Evolutionary conservation across 352 stramenopile species (phyloP).

Genomic region (Phytophthora citricola): DNA sequence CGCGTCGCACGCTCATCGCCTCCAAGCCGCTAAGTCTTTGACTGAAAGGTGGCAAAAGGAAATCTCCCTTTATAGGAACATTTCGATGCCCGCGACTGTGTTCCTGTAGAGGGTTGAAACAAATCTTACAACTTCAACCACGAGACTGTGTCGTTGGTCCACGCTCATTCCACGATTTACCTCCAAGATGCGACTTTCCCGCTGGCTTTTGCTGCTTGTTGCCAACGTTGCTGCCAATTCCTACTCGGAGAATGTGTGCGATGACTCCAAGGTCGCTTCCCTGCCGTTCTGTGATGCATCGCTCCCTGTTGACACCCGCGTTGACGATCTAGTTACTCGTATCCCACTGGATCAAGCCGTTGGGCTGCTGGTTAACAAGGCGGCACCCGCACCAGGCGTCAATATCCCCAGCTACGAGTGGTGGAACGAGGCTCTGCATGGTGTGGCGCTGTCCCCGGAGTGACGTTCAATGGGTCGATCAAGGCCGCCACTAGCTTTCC

Average conservation of each 20-base stretch:
- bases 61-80: constrained; percentile 22
- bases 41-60: constrained; percentile 21
- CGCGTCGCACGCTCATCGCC: constrained; percentile 57
- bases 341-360: constrained; percentile 78
- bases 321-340: constrained; percentile 69
- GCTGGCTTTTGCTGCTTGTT: constrained; percentile 17
- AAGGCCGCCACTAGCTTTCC: constrained; percentile 90
- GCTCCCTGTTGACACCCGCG: constrained; percentile 56
- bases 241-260: constrained; percentile 61
- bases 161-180: constrained; percentile 23
- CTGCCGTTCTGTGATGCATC: constrained; percentile 77
- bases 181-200: constrained; percentile 14
- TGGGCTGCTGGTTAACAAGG: constrained; percentile 71
- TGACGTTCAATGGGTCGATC: constrained; percentile 60
- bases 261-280: constrained; percentile 45
- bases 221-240: constrained; percentile 3
- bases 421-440: constrained; percentile 92
- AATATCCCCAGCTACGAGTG: constrained; percentile 82
- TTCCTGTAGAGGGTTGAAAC: constrained; percentile 25
- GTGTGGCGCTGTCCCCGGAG: constrained; percentile 74
- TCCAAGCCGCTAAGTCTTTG: constrained; percentile 1
- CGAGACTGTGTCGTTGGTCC: background rate
- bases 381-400: constrained; percentile 35
- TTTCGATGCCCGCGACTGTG: background rate
- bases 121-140: constrained; percentile 31